phyloP scores from a whole-genome alignment of 2,329 filamentous ascomycete species.

The Chrysosporium keratinophilum region DNA sequence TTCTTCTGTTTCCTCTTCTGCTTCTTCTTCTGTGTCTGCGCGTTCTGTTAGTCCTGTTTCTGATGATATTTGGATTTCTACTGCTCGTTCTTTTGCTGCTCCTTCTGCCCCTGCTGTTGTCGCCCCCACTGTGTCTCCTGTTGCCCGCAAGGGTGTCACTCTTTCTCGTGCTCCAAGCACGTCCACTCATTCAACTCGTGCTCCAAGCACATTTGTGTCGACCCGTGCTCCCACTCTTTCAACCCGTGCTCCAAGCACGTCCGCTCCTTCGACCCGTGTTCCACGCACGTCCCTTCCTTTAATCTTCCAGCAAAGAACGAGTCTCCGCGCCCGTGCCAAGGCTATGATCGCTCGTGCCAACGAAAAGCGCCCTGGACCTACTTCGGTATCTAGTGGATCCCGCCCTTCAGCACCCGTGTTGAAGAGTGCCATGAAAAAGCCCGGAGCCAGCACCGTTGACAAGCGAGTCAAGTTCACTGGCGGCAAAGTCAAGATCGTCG shows the following conservation, averaged over 20 bases:
- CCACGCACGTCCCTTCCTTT: conserved; percentile 13
- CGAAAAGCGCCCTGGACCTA: conserved; percentile 2
- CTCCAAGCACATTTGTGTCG: no score
- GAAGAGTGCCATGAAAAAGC: conserved; percentile 13
- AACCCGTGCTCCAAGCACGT: not conserved
- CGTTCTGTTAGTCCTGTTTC: not conserved
- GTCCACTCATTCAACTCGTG: not conserved
- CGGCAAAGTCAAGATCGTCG: conserved; percentile 18
- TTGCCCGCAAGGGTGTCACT: not conserved
- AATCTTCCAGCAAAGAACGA: not conserved
- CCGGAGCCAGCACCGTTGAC: conserved; percentile 4
- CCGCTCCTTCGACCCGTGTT: conserved; percentile 11
- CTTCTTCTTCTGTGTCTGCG: not conserved
- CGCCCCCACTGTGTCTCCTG: no score
- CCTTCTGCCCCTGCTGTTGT: conserved; percentile 9
- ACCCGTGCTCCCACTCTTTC: not conserved
- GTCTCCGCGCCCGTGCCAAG: not conserved
- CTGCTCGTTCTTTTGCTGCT: conserved; percentile 9
- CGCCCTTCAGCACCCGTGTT: conserved; percentile 9
- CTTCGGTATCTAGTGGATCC: conserved; percentile 2
- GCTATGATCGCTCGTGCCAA: conserved; percentile 5
- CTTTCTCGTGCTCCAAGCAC: not conserved
- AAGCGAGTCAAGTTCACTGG: conserved; percentile 23
- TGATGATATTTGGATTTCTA: conserved; percentile 11
- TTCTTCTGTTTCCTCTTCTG: conserved; percentile 5